Evolutionary conservation across 2,329 filamentous ascomycete genomes (phyloP), one percentile per base, ranked within the genome.

Genomic region (Trichoderma asperellum): DNA sequence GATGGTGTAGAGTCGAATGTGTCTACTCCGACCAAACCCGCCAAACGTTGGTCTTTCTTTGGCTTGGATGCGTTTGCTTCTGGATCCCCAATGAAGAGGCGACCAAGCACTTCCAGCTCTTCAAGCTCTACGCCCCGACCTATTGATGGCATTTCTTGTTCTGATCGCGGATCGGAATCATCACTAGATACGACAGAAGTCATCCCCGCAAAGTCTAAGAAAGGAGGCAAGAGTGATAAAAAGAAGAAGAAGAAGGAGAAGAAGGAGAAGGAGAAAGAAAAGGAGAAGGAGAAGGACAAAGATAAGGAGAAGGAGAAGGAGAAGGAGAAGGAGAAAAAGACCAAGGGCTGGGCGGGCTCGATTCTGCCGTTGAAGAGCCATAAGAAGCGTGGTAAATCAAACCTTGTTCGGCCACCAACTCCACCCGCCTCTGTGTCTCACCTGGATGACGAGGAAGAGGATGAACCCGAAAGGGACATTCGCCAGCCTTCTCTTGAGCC

Each of bases 311-410:
- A 82, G 76, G 53, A 62, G 12, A 74, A 75, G 32, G 43, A 66
- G 21, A 78, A 78, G 69, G 78, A 82, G 76, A 94, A 92, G 81
- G 83, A 82, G 76, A 94, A 92, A 81, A 92, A 92, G 77, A 92
- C 95, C 70, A 93, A 92, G 75, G 86, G 86, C 4, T 91, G 89
- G 89, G 88, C 88, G 21, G 89, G 89, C 37, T 87, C 88, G 2
- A 90, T 92, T 68, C 81, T 93, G 8, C 87, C 88, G 18, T 83
- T 85, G 0, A 91, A 87, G 81, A 83, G 75, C 65, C 77, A 76
- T 37, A 80, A 76, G 79, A 85, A 80, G 66, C 80, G 80, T 59
- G 77, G 80, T 66, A 85, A 83, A 70, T 73, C 76, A 6, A 74
- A 75, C 21, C 76, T 76, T 4, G 75, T 79, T 5, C 80, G 83